Conservation (phyloP, 441 rosid genomes). For the Populus hybrid region DNA sequence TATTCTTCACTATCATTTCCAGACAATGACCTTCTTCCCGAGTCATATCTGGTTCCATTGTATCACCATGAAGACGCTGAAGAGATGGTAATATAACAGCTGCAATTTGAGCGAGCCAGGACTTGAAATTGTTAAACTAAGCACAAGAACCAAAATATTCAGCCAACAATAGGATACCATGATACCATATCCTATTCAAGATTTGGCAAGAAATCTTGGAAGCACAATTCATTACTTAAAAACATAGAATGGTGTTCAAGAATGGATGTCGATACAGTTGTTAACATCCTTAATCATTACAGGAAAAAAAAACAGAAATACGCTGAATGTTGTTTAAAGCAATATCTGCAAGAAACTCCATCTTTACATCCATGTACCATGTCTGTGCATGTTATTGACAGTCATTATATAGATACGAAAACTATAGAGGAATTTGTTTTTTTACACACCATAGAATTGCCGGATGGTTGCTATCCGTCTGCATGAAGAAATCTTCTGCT, state of each 20-base stretch:
- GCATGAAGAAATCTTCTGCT: constrained; percentile 31
- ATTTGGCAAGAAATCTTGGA: neutral
- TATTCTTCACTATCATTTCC: constrained; percentile 24
- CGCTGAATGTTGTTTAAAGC: neutral
- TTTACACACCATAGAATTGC: constrained; percentile 68
- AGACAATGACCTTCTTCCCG: constrained; percentile 30
- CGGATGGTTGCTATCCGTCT: constrained; percentile 70
- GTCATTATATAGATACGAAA: neutral
- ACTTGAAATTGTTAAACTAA: neutral
- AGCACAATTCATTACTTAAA: neutral
- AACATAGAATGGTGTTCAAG: neutral
- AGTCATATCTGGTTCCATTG: constrained; percentile 30
- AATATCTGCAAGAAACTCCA: neutral
- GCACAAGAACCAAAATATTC: neutral
- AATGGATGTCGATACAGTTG: neutral
- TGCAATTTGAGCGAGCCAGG: constrained; percentile 23
- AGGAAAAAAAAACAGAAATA: neutral
- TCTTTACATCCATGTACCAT: neutral
- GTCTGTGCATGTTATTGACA: neutral
- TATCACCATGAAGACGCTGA: constrained; percentile 52
- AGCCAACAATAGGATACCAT: neutral
- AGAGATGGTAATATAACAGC: constrained; percentile 87
- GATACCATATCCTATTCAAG: neutral
- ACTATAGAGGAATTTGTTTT: neutral
- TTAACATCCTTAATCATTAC: neutral